Percentiles rank a stretch among this genome's conserved stretches.
Conservation (phyloP, 495 filamentous ascomycete genomes). For the Lasiosphaeria hispida region DNA sequence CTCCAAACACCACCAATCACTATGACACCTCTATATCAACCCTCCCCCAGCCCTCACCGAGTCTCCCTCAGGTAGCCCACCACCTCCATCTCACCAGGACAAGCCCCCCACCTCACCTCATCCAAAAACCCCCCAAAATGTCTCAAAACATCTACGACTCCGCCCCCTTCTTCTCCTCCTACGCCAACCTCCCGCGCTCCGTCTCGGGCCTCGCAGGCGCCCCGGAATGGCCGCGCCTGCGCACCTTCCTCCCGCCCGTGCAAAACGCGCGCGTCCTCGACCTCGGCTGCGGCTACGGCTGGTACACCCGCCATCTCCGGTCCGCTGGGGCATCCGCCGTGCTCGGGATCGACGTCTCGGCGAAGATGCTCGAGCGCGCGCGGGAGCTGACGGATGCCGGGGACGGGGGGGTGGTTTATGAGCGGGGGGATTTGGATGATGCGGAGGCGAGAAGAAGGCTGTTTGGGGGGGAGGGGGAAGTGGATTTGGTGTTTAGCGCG, state of each 20-base stretch:
- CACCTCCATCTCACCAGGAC: too few relatives aligned
- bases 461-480: slow-evolving; percentile 14
- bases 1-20: too few relatives aligned
- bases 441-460: not conserved
- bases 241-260: slow-evolving; percentile 29
- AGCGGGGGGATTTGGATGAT: slow-evolving; percentile 30
- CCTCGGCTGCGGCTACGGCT: slow-evolving; percentile 40
- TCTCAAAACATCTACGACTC: slow-evolving; percentile 40
- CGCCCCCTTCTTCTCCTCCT: slow-evolving; percentile 34
- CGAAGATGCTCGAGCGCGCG: slow-evolving; percentile 35
- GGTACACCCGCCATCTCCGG: slow-evolving; percentile 35
- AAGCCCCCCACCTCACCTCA: too few relatives aligned
- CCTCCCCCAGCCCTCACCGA: too few relatives aligned
- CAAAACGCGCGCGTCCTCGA: slow-evolving; percentile 29
- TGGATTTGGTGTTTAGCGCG: slow-evolving; percentile 36
- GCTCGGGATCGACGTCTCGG: slow-evolving; percentile 36
- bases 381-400: slow-evolving; percentile 23
- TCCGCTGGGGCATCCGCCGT: slow-evolving; percentile 29
- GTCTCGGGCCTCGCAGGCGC: slow-evolving; percentile 26
- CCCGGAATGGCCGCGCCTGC: slow-evolving; percentile 35
- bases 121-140: slow-evolving; percentile 18
- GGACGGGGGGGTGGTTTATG: slow-evolving; percentile 23
- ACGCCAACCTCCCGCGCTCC: slow-evolving; percentile 32
- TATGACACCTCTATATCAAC: too few relatives aligned
- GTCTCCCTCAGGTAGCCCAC: too few relatives aligned